phyloP scores from a whole-genome alignment of 352 stramenopile genomes.

The Pythium aristosporum region DNA sequence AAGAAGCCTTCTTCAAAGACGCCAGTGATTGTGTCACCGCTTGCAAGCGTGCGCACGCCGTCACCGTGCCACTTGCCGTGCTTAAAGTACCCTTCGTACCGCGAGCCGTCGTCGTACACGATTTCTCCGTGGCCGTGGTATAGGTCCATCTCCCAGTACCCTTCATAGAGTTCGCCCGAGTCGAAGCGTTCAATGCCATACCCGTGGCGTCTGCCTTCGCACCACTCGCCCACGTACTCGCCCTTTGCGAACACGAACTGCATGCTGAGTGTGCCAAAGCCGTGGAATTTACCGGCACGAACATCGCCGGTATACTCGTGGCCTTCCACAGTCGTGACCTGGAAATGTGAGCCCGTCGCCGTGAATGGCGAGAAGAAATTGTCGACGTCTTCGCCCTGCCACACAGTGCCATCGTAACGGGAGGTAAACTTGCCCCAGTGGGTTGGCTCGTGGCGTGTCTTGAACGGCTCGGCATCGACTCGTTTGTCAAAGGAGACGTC shows the following conservation, averaged over 20 bases:
- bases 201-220: slow-evolving; percentile 68
- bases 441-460: slow-evolving; percentile 38
- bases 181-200: slow-evolving; percentile 84
- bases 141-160: slow-evolving; percentile 64
- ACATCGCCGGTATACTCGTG: slow-evolving; percentile 60
- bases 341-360: slow-evolving; percentile 53
- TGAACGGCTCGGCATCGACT: slow-evolving; percentile 43
- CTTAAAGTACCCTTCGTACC: slow-evolving; percentile 63
- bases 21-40: slow-evolving; percentile 59
- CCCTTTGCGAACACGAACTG: slow-evolving; percentile 54
- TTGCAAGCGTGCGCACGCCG: slow-evolving; percentile 57
- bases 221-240: slow-evolving; percentile 85
- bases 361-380: slow-evolving; percentile 83
- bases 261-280: slow-evolving; percentile 68
- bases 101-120: slow-evolving; percentile 63
- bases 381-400: slow-evolving; percentile 74
- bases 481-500: slow-evolving; percentile 52
- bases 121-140: slow-evolving; percentile 73
- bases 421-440: slow-evolving; percentile 82
- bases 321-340: slow-evolving; percentile 45
- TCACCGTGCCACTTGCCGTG: slow-evolving; percentile 74
- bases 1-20: slow-evolving; percentile 59
- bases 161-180: slow-evolving; percentile 72
- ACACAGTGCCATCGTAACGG: slow-evolving; percentile 57
- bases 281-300: slow-evolving; percentile 61